A percentile compares a stretch with the other conserved stretches of the same genome.
These are phyloP conservation scores for Penicillium silybi DNA, from an alignment of 495 filamentous ascomycete genomes.

Conservation along the genomic window DNA sequence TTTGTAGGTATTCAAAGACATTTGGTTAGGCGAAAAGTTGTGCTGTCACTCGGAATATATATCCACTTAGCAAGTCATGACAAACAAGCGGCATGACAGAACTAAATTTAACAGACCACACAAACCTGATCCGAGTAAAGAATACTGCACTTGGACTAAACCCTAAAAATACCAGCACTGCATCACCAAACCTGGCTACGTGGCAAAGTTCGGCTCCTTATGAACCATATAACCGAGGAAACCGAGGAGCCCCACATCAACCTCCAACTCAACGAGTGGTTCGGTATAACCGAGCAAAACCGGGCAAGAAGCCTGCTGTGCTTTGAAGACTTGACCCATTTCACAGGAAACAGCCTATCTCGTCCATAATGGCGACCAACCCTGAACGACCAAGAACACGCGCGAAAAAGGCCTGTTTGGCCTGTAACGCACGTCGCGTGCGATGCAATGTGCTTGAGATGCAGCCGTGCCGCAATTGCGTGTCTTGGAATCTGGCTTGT, in stretches of 20 bases:
- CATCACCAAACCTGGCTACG: neutral
- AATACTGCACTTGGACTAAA: no score
- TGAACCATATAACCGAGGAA: constrained; percentile 24
- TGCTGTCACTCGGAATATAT: no score
- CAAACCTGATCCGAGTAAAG: no score
- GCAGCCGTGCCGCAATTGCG: constrained; percentile 44
- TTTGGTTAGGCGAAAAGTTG: no score
- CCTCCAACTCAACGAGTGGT: neutral
- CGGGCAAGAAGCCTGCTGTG: neutral
- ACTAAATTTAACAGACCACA: no score
- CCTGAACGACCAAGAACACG: constrained; percentile 24
- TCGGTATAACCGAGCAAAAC: constrained; percentile 13
- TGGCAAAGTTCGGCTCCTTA: neutral
- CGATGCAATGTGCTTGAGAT: constrained; percentile 44
- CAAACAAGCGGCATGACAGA: no score
- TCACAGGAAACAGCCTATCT: constrained; percentile 13
- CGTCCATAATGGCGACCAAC: constrained; percentile 8
- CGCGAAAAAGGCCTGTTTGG: constrained; percentile 42
- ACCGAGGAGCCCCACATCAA: constrained; percentile 13
- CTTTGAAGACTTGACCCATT: neutral
- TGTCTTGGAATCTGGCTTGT: constrained; percentile 33
- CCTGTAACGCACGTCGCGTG: constrained; percentile 44
- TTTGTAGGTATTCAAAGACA: no score
- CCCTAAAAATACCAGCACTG: neutral
- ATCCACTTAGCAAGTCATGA: no score